These are phyloP conservation scores for Globisporangium cystogenes DNA, from an alignment of 352 stramenopile species.

Conservation along the genomic window DNA sequence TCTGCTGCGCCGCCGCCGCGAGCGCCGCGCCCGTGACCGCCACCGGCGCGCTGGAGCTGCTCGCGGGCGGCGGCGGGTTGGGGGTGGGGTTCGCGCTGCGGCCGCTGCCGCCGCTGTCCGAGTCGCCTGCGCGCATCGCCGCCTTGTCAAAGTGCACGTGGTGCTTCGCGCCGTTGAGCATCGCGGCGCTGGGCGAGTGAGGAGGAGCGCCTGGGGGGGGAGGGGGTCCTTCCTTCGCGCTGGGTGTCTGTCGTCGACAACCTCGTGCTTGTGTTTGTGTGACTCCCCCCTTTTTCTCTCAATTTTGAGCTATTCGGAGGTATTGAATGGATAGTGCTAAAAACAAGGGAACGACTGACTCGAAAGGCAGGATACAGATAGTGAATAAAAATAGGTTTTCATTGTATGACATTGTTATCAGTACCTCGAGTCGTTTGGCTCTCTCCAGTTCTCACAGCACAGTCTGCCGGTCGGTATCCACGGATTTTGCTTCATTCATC, in stretches of 20 bases:
- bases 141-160: slow-evolving; percentile 71
- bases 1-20: slow-evolving; percentile 7
- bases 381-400: too few species aligned
- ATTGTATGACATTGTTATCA: too few species aligned
- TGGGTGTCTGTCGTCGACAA: slow-evolving; percentile 30
- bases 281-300: too few species aligned
- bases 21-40: background rate
- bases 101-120: slow-evolving; percentile 39
- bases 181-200: too few species aligned
- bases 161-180: slow-evolving; percentile 8
- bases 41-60: background rate
- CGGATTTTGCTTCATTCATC: too few species aligned
- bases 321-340: background rate
- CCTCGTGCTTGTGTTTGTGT: too few species aligned
- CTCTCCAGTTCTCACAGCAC: too few species aligned
- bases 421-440: too few species aligned
- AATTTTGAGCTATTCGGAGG: background rate
- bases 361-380: background rate
- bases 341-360: background rate
- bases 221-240: too few species aligned
- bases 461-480: too few species aligned
- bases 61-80: background rate
- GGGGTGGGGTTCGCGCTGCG: slow-evolving; percentile 10
- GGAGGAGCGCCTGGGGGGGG: too few species aligned
- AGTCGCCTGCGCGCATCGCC: slow-evolving; percentile 32